Evolutionary conservation across 1,139 yeast species (phyloP).

Genomic region (Pichia sp.): DNA sequence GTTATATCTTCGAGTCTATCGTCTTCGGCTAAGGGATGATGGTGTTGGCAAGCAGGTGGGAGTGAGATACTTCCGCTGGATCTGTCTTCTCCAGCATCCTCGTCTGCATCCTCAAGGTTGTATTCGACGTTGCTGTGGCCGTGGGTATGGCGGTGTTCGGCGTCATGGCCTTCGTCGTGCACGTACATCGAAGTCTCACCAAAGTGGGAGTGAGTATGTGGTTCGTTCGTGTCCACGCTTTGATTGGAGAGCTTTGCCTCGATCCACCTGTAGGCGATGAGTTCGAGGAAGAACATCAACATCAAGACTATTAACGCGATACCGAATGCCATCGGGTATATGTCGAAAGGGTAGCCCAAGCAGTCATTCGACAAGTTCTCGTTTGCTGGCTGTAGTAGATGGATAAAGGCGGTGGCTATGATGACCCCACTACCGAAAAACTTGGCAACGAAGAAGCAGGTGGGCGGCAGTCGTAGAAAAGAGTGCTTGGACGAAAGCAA

Average conservation of each 20-base stretch:
- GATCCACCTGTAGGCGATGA: slow-evolving; percentile 49
- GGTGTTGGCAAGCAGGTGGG: neutral
- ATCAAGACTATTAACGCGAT: slow-evolving; percentile 55
- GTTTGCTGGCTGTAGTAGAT: slow-evolving; percentile 72
- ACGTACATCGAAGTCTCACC: slow-evolving; percentile 34
- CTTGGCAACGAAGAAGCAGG: slow-evolving; percentile 67
- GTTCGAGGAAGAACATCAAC: slow-evolving; percentile 50
- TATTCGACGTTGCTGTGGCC: slow-evolving; percentile 17
- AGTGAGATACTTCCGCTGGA: neutral
- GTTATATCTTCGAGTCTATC: neutral
- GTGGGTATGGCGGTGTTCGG: slow-evolving; percentile 2
- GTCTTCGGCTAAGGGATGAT: neutral
- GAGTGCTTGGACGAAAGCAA: slow-evolving; percentile 53
- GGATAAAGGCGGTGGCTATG: slow-evolving; percentile 83
- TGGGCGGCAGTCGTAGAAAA: slow-evolving; percentile 49
- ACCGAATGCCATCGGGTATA: slow-evolving; percentile 62
- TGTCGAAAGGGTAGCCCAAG: slow-evolving; percentile 50
- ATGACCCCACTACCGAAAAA: slow-evolving; percentile 92
- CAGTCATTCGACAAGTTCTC: slow-evolving; percentile 49
- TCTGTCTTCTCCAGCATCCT: no score
- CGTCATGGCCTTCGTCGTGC: slow-evolving; percentile 1
- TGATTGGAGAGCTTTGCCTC: slow-evolving; percentile 36
- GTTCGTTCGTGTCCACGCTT: slow-evolving; percentile 19
- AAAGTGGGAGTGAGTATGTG: slow-evolving; percentile 47
- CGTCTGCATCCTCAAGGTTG: neutral